Evolutionary conservation across 345 rosid genomes (phyloP), one percentile per base, ranked within the genome.

Genomic region (Hirschfeldia incana): DNA sequence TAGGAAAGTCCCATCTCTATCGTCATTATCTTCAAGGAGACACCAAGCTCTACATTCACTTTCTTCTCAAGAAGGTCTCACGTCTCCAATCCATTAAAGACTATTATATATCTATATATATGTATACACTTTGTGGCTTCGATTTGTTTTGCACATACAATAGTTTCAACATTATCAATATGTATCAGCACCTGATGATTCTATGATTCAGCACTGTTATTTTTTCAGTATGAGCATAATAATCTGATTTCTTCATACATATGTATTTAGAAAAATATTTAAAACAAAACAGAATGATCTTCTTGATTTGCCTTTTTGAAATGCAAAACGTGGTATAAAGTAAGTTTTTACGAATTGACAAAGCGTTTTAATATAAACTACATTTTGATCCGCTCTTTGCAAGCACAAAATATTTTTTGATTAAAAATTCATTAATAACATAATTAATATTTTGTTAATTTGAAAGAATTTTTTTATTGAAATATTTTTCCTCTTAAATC

Each of bases 41-140:
- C 91, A 88, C 68, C 93, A 90, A 4, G 82, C 88, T 72, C 89
- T 83, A 3, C 87, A 83, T 51, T 85, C 98, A 4, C 80, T 95
- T 78, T 91, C 99, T 63, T 89, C 95, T 76, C 98, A 90, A 83
- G 99, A 93, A 72, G 98, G 98, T 66, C 92, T 90, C 4, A 86
- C 81, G 83, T 92, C 97, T 78, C 94, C 97, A 11, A 78, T 88
- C 33, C 81, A 83, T 44, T 87, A 60, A 65, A 26, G 53, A 63
- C 21, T 21, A 21, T 21, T 21, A 29, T 4, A 10, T 62, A 30
- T 26, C 51, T 55, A 32, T 53, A 51, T 51, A 16, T 15, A 37
- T 73, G 16, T 68, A 5, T 12, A 33, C 10, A 69, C n/a, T 68
- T 17, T 73, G 26, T 29, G 69, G 37, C 9, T 53, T 53, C 60